Base-by-base conservation (phyloP, 257 asterid genomes). In the Solanum raphanifolium region DNA sequence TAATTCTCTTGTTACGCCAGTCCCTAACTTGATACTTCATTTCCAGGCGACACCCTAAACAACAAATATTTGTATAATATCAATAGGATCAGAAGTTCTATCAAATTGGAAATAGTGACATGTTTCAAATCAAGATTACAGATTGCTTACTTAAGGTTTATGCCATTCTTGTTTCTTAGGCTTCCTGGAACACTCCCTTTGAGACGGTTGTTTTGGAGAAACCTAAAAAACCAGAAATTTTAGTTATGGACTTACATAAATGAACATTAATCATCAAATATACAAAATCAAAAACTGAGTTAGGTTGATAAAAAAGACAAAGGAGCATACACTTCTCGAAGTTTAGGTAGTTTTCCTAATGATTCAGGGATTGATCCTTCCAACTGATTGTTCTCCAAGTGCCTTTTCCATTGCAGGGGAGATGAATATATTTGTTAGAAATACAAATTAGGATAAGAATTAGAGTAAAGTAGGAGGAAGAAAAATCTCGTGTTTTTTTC, bases 331-430 rank as follows among this genome's bases (percentile, higher is more conserved):
- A 94, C 48, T 93, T 96, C 98, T 20, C 71, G 91, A 86, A 96
- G 94, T 65, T 87, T 88, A 3, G 96, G 96, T 46, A 96, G 93
- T 60, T 91, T 79, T 35, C 91, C 96, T 18, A 95, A 86, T 3
- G 93, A 91, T 87, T 88, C 91, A 6, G 98, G 98, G 71, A 95
- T 90, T 32, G 91, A 15, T 83, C 98, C 98, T 86, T 93, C 94
- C 10, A 96, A 87, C 74, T 90, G 93, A 81, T 96, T 96, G 90
- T 94, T 93, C 93, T 96, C 97, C 87, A 96, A 91, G 89, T 94
- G 98, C 91, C 98, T 96, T 86, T 84, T 76, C 55, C 43, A 69
- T 29, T 13, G 18, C 68, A 87, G 10, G 34, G 5, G 34, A 60
- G 16, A 69, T 34, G 52, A 13, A 68, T 32, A 58, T 69, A 41